Percentiles rank a stretch among this genome's conserved stretches.
Evolutionary conservation across 2,329 filamentous ascomycete genomes (phyloP).

Genomic region (Aspergillus fijiensis): DNA sequence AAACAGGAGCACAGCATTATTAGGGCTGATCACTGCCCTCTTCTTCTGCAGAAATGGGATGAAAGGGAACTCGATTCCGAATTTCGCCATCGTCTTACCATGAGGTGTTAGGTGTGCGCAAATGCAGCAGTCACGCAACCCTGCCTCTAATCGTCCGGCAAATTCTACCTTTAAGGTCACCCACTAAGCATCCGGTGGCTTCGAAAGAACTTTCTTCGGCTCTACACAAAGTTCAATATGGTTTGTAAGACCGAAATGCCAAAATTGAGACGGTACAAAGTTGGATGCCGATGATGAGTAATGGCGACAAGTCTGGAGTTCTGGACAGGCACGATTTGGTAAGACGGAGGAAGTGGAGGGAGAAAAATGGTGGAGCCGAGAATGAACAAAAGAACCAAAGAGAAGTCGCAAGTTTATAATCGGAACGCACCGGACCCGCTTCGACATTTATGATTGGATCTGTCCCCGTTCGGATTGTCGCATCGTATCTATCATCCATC

Average conservation of each 20-base stretch:
- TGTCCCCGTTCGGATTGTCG: background rate
- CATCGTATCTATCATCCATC: background rate
- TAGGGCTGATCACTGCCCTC: background rate
- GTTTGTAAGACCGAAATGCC: background rate
- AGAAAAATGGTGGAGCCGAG: slow-evolving; percentile 2
- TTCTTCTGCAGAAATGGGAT: background rate
- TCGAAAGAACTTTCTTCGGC: background rate
- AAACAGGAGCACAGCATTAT: background rate
- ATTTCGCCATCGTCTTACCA: background rate
- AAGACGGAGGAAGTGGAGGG: background rate
- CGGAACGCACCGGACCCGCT: background rate
- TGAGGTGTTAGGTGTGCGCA: background rate
- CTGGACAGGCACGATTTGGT: background rate
- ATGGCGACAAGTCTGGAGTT: background rate
- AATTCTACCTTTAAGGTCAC: background rate
- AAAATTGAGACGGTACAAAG: background rate
- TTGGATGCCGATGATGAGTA: background rate
- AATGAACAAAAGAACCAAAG: background rate
- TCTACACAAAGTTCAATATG: background rate
- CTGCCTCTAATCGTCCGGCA: background rate
- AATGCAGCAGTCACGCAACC: background rate
- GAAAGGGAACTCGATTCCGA: background rate
- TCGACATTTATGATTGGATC: background rate
- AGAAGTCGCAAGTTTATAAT: background rate
- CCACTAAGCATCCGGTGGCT: background rate